Percentiles rank a stretch among this genome's conserved stretches.
Conservation (phyloP, 2,329 filamentous ascomycete species). For the Calonectria naviculata region DNA sequence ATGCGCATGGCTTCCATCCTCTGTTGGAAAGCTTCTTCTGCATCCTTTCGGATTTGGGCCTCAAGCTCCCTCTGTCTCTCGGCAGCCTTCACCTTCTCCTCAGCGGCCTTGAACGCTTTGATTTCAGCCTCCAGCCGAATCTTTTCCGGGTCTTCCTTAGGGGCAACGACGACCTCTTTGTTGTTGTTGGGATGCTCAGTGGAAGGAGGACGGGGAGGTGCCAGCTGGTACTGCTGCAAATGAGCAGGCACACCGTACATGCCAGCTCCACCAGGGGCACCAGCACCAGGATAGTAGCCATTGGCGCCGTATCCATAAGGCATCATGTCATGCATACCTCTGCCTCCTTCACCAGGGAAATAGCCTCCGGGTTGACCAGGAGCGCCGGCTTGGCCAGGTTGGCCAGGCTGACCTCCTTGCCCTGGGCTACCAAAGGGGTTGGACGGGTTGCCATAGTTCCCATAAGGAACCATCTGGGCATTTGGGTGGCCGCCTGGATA, state of each 20-base stretch:
- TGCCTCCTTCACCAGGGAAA: conserved; percentile 49
- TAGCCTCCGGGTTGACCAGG: conserved; percentile 45
- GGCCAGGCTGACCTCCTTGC: conserved; percentile 48
- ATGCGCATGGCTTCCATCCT: conserved; percentile 41
- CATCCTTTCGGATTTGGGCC: conserved; percentile 57
- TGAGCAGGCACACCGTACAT: conserved; percentile 44
- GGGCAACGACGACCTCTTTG: conserved; percentile 54
- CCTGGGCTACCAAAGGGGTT: conserved; percentile 54
- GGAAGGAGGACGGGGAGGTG: conserved; percentile 54
- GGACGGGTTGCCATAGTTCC: conserved; percentile 39
- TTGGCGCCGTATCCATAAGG: conserved; percentile 53
- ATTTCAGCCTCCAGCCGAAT: conserved; percentile 71
- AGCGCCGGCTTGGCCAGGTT: neutral
- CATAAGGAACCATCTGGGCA: conserved; percentile 62
- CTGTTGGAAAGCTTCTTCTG: conserved; percentile 53
- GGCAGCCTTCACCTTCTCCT: conserved; percentile 58
- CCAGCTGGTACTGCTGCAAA: conserved; percentile 53
- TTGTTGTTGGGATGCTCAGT: conserved; percentile 53
- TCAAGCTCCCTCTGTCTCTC: conserved; percentile 58
- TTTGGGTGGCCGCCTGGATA: conserved; percentile 49
- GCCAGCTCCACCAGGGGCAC: conserved; percentile 27
- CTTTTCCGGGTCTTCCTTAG: conserved; percentile 65
- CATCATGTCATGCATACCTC: conserved; percentile 61
- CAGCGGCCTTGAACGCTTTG: conserved; percentile 58
- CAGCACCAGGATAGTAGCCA: conserved; percentile 47